Percentiles rank a stretch among this genome's conserved stretches.
Evolutionary conservation across 2,329 filamentous ascomycete genomes (phyloP).

Genomic region (Diaporthe capsici): DNA sequence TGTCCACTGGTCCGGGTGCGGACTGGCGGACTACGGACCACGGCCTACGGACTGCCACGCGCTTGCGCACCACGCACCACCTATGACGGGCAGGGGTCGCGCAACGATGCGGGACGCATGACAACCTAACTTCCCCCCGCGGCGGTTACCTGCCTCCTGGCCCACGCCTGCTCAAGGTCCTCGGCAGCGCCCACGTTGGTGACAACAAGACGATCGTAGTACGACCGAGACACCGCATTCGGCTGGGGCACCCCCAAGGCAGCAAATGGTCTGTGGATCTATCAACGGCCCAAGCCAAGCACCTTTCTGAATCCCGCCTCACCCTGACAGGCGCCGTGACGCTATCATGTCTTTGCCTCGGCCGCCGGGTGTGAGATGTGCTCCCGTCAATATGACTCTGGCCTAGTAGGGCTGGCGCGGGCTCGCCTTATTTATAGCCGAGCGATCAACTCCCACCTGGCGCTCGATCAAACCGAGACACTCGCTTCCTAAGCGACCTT

Average conservation of each 20-base stretch:
- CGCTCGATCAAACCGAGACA: slow-evolving; percentile 43
- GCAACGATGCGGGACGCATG: not conserved
- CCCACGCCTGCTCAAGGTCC: not conserved
- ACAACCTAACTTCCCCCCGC: not conserved
- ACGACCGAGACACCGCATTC: slow-evolving; percentile 39
- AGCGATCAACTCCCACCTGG: slow-evolving; percentile 38
- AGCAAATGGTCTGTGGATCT: slow-evolving; percentile 20
- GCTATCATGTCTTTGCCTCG: slow-evolving; percentile 22
- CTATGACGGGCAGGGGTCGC: slow-evolving; percentile 10
- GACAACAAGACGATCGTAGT: slow-evolving; percentile 21
- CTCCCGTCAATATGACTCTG: slow-evolving; percentile 40
- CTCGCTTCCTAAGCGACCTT: slow-evolving; percentile 43
- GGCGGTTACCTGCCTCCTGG: slow-evolving; percentile 25
- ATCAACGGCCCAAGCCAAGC: not conserved
- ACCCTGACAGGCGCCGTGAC: slow-evolving; percentile 23
- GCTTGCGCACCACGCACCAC: not conserved
- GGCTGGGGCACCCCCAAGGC: slow-evolving; percentile 20
- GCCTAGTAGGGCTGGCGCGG: slow-evolving; percentile 26
- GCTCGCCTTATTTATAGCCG: slow-evolving; percentile 35
- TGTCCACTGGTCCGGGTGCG: slow-evolving; percentile 1
- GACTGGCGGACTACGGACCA: not conserved
- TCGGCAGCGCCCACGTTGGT: slow-evolving; percentile 24
- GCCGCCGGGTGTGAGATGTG: slow-evolving; percentile 12
- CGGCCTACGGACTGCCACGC: slow-evolving; percentile 6
- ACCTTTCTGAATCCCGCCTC: slow-evolving; percentile 1